Conservation (phyloP, 2,329 filamentous ascomycete genomes). For the Dothistroma pini region DNA sequence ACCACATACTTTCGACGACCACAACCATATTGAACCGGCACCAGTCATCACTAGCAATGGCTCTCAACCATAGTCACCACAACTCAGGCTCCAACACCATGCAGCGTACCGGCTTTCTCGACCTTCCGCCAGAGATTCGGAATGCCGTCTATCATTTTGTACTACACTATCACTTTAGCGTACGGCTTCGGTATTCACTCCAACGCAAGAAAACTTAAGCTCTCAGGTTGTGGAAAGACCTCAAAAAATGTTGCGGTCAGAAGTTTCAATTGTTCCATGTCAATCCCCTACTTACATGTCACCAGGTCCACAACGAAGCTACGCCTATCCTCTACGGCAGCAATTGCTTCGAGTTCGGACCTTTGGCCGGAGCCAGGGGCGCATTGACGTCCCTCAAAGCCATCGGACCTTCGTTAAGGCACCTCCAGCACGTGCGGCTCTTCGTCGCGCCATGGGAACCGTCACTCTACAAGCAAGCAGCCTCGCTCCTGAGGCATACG, state of each 20-base stretch:
- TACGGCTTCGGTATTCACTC: no score
- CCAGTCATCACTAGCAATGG: background rate
- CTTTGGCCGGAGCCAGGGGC: no score
- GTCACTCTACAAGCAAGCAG: background rate
- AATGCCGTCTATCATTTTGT: slow-evolving; percentile 1
- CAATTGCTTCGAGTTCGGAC: slow-evolving; percentile 42
- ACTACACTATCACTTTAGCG: no score
- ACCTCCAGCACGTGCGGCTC: background rate
- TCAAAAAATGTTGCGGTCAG: no score
- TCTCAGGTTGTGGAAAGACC: no score
- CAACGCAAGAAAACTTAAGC: no score
- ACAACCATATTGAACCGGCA: background rate
- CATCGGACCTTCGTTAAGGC: background rate
- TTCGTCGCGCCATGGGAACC: background rate
- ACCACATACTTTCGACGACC: background rate
- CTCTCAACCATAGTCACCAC: background rate
- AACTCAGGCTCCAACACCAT: background rate
- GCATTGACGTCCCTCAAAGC: background rate
- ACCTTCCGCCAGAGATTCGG: slow-evolving; percentile 1
- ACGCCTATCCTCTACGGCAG: slow-evolving; percentile 44
- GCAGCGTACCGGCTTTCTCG: background rate
- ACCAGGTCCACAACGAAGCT: slow-evolving; percentile 39
- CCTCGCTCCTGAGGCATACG: background rate
- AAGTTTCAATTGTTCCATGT: no score
- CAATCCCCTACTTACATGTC: background rate